Evolutionary conservation across 2,329 filamentous ascomycete species (phyloP), one percentile per base, ranked within the genome.

Genomic region (Colletotrichum truncatum): DNA sequence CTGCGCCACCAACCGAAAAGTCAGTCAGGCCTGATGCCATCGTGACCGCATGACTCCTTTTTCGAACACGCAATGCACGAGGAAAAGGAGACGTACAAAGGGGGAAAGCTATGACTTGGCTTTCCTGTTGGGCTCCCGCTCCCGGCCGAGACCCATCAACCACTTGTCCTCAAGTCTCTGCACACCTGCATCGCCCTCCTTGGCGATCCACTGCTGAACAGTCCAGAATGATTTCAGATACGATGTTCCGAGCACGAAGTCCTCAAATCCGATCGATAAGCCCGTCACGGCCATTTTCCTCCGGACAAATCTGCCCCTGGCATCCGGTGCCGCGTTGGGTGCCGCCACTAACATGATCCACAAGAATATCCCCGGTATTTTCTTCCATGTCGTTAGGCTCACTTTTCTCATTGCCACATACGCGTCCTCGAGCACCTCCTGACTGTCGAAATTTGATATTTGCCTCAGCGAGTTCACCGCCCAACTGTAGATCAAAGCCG

Each of bases 321-420:
- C 58, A 41, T 70, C 71, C 43, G 68, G 58, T 23, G 67, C 67
- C 6, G 71, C 67, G 16, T 68, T 73, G 10, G 74, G 72, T 23
- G 66, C 69, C 5, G 70, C 70, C 16, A 73, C 68, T 28, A 75
- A 51, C 57, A 76, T 64, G 28, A 76, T 59, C 73, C 73, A 76
- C 21, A 75, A 63, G 52, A 75, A 76, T 1, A 75, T 69, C 3
- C 74, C 75, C 1, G 74, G 75, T 3, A 72, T 71, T 16, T 58
- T 49, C 56, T 75, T 76, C 75, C 75, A 77, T 4, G 67, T 55
- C 14, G 66, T 68, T 4, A 76, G 54, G 8, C 68, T 69, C 6
- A 76, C 70, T 8, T 53, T 57, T 59, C 70, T 70, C 62, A 76
- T 71, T 2, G 60, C 68, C 18, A 52, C 46, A 62, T 72, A 76